Percentiles rank a stretch among this genome's conserved stretches.
phyloP scores from a whole-genome alignment of 208 protist genomes.

The Tetramitus jugosus region DNA sequence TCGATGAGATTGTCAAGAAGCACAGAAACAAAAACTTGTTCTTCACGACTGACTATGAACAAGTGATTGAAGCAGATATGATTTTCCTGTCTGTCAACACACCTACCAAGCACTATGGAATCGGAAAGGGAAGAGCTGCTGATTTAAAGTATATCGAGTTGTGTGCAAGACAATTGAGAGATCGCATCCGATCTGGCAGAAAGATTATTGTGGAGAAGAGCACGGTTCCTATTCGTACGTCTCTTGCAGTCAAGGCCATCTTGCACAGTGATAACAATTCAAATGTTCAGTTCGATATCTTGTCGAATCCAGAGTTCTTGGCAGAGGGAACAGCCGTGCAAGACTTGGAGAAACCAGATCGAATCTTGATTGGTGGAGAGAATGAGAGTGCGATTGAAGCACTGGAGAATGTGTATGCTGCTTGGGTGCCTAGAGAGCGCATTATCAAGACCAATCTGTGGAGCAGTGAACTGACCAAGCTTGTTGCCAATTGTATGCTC shows the following conservation, averaged over 20 bases:
- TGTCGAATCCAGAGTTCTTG: conserved; percentile 96
- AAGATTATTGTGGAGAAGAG: conserved; percentile 89
- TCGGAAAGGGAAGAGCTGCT: conserved; percentile 65
- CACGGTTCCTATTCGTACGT: conserved; percentile 70
- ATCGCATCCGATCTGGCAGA: conserved; percentile 38
- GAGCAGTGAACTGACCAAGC: conserved; percentile 91
- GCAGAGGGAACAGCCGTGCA: conserved; percentile 85
- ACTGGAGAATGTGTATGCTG: conserved; percentile 66
- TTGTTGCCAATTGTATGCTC: conserved; percentile 92
- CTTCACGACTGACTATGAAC: conserved; percentile 76
- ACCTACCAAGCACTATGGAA: conserved; percentile 86
- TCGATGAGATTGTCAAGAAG: conserved; percentile 69
- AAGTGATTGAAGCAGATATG: conserved; percentile 66
- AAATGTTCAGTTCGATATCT: conserved; percentile 65
- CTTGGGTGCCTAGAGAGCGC: conserved; percentile 73
- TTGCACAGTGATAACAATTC: conserved; percentile 36
- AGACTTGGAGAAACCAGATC: conserved; percentile 81
- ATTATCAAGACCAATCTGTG: conserved; percentile 90
- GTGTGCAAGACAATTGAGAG: conserved; percentile 62
- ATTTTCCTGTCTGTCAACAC: conserved; percentile 96
- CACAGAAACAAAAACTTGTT: conserved; percentile 77
- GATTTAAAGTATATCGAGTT: conserved; percentile 79
- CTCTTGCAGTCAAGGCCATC: conserved; percentile 43
- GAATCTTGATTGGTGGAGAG: conserved; percentile 88
- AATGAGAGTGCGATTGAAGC: conserved; percentile 46